Percentiles rank a stretch among this genome's conserved stretches.
Evolutionary conservation across 2,329 filamentous ascomycete species (phyloP).

Genomic region (Ceratocystis harringtonii): DNA sequence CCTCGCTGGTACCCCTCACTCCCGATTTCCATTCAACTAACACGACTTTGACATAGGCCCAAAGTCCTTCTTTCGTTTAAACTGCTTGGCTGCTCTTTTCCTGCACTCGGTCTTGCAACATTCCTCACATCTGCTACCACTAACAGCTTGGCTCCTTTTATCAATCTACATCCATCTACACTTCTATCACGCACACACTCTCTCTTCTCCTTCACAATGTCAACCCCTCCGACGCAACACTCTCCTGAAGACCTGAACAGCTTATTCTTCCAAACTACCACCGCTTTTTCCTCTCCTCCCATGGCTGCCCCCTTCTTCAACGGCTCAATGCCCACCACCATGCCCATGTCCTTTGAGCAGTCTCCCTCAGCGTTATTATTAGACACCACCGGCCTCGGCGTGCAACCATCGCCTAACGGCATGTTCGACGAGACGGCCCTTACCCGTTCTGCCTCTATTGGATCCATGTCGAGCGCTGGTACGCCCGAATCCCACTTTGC

Average conservation of each 20-base stretch:
- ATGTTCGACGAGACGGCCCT: constrained; percentile 7
- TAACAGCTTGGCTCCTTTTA: background rate
- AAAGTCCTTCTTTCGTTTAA: background rate
- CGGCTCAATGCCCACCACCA: constrained; percentile 6
- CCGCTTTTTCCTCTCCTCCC: background rate
- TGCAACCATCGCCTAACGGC: background rate
- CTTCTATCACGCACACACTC: background rate
- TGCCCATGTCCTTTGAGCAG: constrained; percentile 3
- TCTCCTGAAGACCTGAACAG: constrained; percentile 4
- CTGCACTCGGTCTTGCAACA: background rate
- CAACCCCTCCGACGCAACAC: constrained; percentile 6
- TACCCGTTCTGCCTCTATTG: constrained; percentile 11
- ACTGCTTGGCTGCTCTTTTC: background rate
- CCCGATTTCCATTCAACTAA: background rate
- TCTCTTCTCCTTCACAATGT: background rate
- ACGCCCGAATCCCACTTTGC: constrained; percentile 9
- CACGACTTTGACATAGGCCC: background rate
- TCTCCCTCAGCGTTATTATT: background rate
- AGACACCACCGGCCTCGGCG: background rate
- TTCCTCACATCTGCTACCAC: background rate
- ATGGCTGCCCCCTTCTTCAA: constrained; percentile 7
- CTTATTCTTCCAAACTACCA: background rate
- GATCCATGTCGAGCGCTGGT: constrained; percentile 6
- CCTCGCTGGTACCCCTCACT: background rate
- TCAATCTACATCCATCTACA: background rate